Evolutionary conservation across 495 filamentous ascomycete genomes (phyloP), one percentile per base, ranked within the genome.

Genomic region (Neurospora sp.): DNA sequence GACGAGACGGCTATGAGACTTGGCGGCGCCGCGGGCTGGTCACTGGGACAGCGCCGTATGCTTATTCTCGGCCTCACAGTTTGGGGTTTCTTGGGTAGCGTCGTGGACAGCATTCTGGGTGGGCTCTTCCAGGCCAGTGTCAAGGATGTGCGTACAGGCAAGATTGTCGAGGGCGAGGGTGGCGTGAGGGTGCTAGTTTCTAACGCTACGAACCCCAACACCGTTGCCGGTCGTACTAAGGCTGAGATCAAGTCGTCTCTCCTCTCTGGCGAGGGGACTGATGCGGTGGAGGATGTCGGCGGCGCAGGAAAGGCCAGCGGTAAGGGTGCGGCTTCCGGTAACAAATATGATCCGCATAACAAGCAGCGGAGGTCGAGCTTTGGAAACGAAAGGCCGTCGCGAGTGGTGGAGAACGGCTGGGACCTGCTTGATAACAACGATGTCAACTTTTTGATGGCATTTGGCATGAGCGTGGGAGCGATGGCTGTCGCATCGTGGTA

Each of bases 351-450:
- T 70, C 76, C 82, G 20, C 77, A 76, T 42, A 78, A 83, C 71
- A 85, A 83, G 75, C 78, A 85, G 71, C 81, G 84, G 10, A 76
- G 79, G 75, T 70, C 85, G 37, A 87, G 85, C 75, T 87, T 86
- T 74, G 86, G 86, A 1, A 83, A 88, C 41, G 83, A 83, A 46
- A 88, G 88, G 75, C 88, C 90, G 75, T 94, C 91, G 72, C 85
- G 94, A 14, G 87, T 90, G 39, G 82, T 94, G 0, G 92, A 91
- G 78, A 91, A 84, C 71, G 94, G 92, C 9, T 84, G 82, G 78
- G 93, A 96, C 75, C 78, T 96, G 76, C 83, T 98, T 74, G 93
- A 96, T 79, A 99, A 99, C 77, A 99, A 99, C 79, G 91, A 89
- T 37, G 94, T 99, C 73, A 99, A 99, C 79, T 84, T 97, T 31